Evolutionary conservation across 2,329 filamentous ascomycete species (phyloP).

Genomic region (Fusarium sp.): DNA sequence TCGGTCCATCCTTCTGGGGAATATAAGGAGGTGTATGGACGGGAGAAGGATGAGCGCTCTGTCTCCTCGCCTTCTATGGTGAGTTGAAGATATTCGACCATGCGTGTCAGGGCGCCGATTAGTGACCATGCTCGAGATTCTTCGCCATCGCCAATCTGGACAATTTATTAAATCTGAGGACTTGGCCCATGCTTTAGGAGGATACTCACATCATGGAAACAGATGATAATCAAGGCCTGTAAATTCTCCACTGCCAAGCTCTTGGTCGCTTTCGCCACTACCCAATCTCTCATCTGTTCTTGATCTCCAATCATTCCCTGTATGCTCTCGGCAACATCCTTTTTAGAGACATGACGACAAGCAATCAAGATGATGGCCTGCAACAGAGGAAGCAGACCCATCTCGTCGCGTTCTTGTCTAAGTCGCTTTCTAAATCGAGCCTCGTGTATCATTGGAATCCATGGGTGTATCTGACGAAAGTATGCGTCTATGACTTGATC

Average conservation of each 20-base stretch:
- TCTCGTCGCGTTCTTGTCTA: slow-evolving; percentile 15
- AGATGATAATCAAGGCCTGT: slow-evolving; percentile 35
- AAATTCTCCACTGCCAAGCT: slow-evolving; percentile 32
- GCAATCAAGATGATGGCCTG: slow-evolving; percentile 30
- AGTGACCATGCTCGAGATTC: slow-evolving; percentile 46
- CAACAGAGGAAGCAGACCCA: slow-evolving; percentile 5
- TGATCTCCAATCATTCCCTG: neutral
- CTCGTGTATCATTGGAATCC: slow-evolving; percentile 37
- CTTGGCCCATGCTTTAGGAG: fast-evolving
- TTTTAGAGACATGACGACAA: slow-evolving; percentile 7
- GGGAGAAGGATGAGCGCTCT: slow-evolving; percentile 5
- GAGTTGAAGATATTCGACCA: slow-evolving; percentile 49
- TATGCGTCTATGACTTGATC: slow-evolving; percentile 33
- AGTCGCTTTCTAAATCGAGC: slow-evolving; percentile 24
- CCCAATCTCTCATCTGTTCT: slow-evolving; percentile 8
- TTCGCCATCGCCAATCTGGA: slow-evolving; percentile 45
- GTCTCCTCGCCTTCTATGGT: slow-evolving; percentile 41
- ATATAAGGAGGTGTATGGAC: neutral
- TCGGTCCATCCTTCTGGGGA: slow-evolving; percentile 48
- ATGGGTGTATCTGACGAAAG: slow-evolving; percentile 37
- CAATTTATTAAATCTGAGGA: neutral
- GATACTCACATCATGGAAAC: slow-evolving; percentile 30
- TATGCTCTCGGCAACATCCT: neutral
- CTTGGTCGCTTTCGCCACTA: slow-evolving; percentile 30
- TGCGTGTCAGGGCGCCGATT: slow-evolving; percentile 48